These are phyloP conservation scores for Penicillium sp. DNA, from an alignment of 2,329 filamentous ascomycete genomes.

Conservation along the genomic window DNA sequence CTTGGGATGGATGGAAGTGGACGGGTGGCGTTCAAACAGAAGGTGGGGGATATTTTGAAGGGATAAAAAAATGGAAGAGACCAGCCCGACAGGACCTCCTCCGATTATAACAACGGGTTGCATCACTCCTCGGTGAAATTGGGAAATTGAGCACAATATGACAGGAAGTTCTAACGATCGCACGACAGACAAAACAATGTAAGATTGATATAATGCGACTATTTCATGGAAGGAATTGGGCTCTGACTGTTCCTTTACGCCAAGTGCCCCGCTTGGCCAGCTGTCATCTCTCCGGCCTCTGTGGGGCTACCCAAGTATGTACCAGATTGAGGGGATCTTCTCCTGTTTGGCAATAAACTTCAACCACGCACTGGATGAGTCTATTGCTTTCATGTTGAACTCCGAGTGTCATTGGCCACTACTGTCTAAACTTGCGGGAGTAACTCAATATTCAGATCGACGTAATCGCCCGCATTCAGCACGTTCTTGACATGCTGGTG, in stretches of 20 bases:
- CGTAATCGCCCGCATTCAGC: not conserved
- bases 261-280: not conserved
- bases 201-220: not conserved
- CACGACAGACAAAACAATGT: not conserved
- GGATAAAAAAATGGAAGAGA: conserved; percentile 33
- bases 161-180: not conserved
- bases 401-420: not conserved
- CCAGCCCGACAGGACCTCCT: conserved; percentile 30
- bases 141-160: not conserved
- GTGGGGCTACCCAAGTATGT: not conserved
- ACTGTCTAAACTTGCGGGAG: not conserved
- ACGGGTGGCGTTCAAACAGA: conserved; percentile 32
- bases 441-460: not conserved
- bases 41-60: conserved; percentile 26
- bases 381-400: not conserved
- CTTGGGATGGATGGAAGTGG: conserved; percentile 36
- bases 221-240: not conserved
- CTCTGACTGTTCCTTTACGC: not conserved
- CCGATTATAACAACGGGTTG: not conserved
- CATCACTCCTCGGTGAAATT: not conserved
- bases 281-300: not conserved
- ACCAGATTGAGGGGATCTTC: not conserved
- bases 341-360: not conserved
- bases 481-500: not conserved
- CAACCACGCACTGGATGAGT: not conserved